A percentile compares a stretch with the other conserved stretches of the same genome.
These are phyloP conservation scores for Fraxinus angustifolia DNA, from an alignment of 305 asterid species.

Conservation along the genomic window DNA sequence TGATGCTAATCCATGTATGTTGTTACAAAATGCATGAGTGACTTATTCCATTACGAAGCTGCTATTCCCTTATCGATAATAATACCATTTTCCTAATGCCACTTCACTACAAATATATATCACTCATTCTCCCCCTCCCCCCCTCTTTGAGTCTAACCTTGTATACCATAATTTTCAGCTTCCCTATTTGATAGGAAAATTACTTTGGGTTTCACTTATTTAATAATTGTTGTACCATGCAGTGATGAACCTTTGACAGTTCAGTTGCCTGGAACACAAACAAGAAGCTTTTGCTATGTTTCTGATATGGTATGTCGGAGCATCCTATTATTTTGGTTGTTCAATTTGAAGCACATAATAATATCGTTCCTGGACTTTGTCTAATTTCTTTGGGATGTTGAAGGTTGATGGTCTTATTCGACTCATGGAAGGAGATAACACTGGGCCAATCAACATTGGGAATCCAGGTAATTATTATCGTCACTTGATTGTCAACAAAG, in stretches of 20 bases:
- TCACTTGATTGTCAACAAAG: neutral
- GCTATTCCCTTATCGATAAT: neutral
- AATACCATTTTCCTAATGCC: neutral
- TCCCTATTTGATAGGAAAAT: neutral
- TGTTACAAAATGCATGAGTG: neutral
- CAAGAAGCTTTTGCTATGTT: constrained; percentile 74
- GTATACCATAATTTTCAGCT: neutral
- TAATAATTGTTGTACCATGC: constrained; percentile 11
- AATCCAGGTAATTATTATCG: constrained; percentile 58
- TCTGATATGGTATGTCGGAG: constrained; percentile 51
- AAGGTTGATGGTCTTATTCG: constrained; percentile 87
- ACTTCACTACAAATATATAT: neutral
- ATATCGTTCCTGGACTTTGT: neutral
- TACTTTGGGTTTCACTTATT: neutral
- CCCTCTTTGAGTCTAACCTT: neutral
- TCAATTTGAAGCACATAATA: neutral
- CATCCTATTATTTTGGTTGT: neutral
- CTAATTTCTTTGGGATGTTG: constrained; percentile 10
- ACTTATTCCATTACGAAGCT: neutral
- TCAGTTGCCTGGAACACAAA: constrained; percentile 84
- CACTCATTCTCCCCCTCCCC: neutral
- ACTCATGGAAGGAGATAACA: constrained; percentile 77
- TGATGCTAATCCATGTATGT: neutral
- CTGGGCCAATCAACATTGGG: constrained; percentile 89
- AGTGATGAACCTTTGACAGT: constrained; percentile 70